These are phyloP conservation scores for Blastobotrys persicus DNA, from an alignment of 1,139 yeast genomes.

Conservation along the genomic window DNA sequence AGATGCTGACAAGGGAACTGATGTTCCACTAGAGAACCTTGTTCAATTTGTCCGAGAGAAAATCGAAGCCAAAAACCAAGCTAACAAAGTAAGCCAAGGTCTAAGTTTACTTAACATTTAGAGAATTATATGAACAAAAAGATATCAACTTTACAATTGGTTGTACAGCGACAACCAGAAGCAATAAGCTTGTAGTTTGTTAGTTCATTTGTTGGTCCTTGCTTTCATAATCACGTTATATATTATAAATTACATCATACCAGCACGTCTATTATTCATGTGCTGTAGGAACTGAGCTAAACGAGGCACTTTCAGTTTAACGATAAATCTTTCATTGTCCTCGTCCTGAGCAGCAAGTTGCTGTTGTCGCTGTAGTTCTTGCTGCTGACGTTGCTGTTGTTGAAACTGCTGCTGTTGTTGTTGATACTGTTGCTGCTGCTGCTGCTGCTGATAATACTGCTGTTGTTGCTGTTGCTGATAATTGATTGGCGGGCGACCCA, in stretches of 20 bases:
- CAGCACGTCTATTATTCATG: background rate
- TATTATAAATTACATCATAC: background rate
- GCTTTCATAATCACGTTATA: background rate
- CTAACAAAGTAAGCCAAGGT: conserved; percentile 4
- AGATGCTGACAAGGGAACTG: conserved; percentile 83
- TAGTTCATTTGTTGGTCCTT: background rate
- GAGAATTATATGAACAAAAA: no score
- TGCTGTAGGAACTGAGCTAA: conserved; percentile 18
- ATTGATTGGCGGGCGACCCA: conserved; percentile 12
- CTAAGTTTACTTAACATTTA: conserved; percentile 4
- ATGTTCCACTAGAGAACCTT: conserved; percentile 60
- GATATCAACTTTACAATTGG: no score
- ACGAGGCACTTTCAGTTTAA: conserved; percentile 41
- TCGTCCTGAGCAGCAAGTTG: conserved; percentile 5
- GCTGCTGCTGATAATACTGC: conserved; percentile 12
- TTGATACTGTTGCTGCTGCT: conserved; percentile 11
- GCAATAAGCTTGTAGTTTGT: no score
- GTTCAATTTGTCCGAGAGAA: conserved; percentile 46
- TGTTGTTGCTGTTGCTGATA: conserved; percentile 9
- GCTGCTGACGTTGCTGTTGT: conserved; percentile 1
- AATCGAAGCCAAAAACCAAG: background rate
- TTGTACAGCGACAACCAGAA: no score
- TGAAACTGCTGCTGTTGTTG: background rate
- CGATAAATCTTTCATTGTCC: conserved; percentile 23
- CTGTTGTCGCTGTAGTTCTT: conserved; percentile 17